These are phyloP conservation scores for Candida morakotiae DNA, from an alignment of 805 yeast genomes.

Conservation along the genomic window DNA sequence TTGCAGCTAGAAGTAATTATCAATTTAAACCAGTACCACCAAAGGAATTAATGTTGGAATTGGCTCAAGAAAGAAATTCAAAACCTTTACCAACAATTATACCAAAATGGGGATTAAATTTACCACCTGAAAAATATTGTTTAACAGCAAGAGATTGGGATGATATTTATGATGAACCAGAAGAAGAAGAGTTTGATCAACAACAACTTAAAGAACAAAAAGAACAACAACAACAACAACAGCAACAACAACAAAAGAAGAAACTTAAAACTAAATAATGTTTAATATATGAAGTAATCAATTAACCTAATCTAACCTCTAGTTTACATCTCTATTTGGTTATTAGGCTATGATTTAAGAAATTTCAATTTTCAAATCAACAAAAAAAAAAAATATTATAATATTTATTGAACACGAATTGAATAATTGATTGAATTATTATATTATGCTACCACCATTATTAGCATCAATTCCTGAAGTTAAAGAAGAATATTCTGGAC, in stretches of 20 bases:
- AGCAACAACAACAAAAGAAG: constrained; percentile 4
- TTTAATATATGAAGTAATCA: too few relatives aligned
- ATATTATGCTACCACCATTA: constrained; percentile 30
- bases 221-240: constrained; percentile 3
- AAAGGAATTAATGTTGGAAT: constrained; percentile 81
- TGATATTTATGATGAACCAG: constrained; percentile 19
- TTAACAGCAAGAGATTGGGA: constrained; percentile 80
- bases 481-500: constrained; percentile 53
- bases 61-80: constrained; percentile 89
- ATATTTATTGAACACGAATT: constrained; percentile 3
- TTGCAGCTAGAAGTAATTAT: constrained; percentile 89
- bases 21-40: constrained; percentile 95
- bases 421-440: background rate
- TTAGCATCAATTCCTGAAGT: constrained; percentile 40
- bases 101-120: constrained; percentile 84
- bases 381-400: background rate
- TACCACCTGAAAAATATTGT: constrained; percentile 98
- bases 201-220: constrained; percentile 8
- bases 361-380: background rate
- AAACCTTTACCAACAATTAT: constrained; percentile 88
- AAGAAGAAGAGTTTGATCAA: constrained; percentile 14
- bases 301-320: too few relatives aligned
- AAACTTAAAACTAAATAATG: constrained; percentile 2
- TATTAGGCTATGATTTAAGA: too few relatives aligned
- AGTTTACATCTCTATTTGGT: background rate